Evolutionary conservation across 768 basidiomycete genomes (phyloP).

Genomic region (Amyloporia xantha): DNA sequence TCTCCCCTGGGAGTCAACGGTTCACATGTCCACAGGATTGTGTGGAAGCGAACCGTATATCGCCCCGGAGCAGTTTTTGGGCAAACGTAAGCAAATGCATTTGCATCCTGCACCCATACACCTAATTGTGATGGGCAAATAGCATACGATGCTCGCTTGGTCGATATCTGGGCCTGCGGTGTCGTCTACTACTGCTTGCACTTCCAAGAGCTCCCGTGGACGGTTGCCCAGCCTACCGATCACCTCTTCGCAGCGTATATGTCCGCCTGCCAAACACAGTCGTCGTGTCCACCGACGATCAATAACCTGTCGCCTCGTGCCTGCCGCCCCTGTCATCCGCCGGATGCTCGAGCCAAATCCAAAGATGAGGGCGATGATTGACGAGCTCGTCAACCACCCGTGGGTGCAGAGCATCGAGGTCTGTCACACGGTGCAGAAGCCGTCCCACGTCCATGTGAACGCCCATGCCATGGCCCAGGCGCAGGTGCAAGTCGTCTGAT

Average conservation of each 20-base stretch:
- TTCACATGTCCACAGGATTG: conserved; percentile 94
- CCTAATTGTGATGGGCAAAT: conserved; percentile 27
- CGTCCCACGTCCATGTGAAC: conserved; percentile 59
- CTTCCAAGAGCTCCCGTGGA: conserved; percentile 98
- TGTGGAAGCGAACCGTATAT: conserved; percentile 99
- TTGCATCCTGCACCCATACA: conserved; percentile 27
- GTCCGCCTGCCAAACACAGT: conserved; percentile 44
- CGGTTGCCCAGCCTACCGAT: conserved; percentile 82
- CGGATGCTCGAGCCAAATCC: conserved; percentile 97
- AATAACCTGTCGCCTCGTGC: conserved; percentile 84
- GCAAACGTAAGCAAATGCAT: conserved; percentile 75
- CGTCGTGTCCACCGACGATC: conserved; percentile 57
- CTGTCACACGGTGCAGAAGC: conserved; percentile 58
- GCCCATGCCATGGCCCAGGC: conserved; percentile 53
- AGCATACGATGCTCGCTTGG: conserved; percentile 97
- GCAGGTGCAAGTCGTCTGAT: conserved; percentile 33
- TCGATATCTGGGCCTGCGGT: conserved; percentile 96
- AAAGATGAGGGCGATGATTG: conserved; percentile 64
- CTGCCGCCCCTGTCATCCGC: conserved; percentile 75
- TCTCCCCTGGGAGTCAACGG: conserved; percentile 94
- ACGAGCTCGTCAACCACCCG: conserved; percentile 68
- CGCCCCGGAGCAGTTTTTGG: conserved; percentile 93
- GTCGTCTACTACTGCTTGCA: conserved; percentile 98
- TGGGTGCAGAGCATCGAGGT: conserved; percentile 84
- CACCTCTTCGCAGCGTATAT: conserved; percentile 75